Evolutionary conservation across 345 rosid genomes (phyloP).

Genomic region (Mercurialis annua): DNA sequence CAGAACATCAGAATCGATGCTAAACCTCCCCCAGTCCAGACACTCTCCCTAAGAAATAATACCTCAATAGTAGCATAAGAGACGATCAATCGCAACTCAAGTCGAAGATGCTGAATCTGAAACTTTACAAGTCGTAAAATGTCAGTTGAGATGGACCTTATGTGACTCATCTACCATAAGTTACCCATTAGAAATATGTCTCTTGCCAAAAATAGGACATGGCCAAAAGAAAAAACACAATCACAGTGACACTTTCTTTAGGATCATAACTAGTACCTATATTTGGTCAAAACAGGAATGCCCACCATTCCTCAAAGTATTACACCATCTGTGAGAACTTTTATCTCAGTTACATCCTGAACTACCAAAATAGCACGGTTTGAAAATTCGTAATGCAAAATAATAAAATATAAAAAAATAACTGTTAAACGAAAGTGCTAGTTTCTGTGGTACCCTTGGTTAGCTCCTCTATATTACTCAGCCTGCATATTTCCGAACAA

Average conservation of each 20-base stretch:
- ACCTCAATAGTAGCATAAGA: slow-evolving; percentile 98
- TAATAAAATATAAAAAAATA: neutral
- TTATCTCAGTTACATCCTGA: slow-evolving; percentile 74
- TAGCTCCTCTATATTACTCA: slow-evolving; percentile 78
- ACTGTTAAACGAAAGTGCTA: too few species aligned
- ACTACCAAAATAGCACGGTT: slow-evolving; percentile 31
- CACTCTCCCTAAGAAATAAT: slow-evolving; percentile 45
- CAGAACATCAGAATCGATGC: slow-evolving; percentile 3
- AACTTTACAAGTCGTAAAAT: slow-evolving; percentile 38
- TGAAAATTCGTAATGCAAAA: slow-evolving; percentile 8
- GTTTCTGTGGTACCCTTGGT: slow-evolving; percentile 88
- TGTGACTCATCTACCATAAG: slow-evolving; percentile 99
- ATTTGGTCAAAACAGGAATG: slow-evolving; percentile 93
- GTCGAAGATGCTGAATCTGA: slow-evolving; percentile 82
- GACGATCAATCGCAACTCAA: slow-evolving; percentile 83
- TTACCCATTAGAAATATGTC: too few species aligned
- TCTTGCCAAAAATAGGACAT: neutral
- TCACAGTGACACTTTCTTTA: neutral
- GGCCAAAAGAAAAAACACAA: neutral
- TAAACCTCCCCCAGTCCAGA: neutral
- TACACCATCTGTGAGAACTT: slow-evolving; percentile 94
- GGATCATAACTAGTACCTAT: slow-evolving; percentile 55
- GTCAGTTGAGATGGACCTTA: slow-evolving; percentile 90
- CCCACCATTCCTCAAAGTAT: slow-evolving; percentile 97
- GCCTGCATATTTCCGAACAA: slow-evolving; percentile 39